A percentile compares a stretch with the other conserved stretches of the same genome.
Conservation (phyloP, 164 flowering plant species). For the Euptelea pleiosperma region DNA sequence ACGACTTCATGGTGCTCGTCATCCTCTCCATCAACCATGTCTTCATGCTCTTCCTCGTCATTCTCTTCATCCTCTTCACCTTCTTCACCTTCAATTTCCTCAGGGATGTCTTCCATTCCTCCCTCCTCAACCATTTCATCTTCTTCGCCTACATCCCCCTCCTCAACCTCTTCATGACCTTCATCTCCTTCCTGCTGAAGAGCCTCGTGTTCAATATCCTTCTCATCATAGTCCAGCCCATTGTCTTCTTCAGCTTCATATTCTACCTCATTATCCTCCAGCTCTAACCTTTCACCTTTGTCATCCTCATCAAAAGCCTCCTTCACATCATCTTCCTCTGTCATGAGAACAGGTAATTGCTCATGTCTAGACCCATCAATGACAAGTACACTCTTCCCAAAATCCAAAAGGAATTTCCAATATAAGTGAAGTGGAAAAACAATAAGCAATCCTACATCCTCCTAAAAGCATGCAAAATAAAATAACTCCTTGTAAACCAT, state of each 20-base stretch:
- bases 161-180: slow-evolving; percentile 49
- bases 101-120: slow-evolving; percentile 56
- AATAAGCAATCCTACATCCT: background rate
- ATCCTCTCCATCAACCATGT: slow-evolving; percentile 53
- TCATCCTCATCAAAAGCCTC: slow-evolving; percentile 68
- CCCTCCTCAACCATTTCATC: slow-evolving; percentile 53
- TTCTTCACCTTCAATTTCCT: slow-evolving; percentile 57
- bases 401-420: slow-evolving; percentile 4
- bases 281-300: slow-evolving; percentile 63
- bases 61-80: slow-evolving; percentile 55
- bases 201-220: slow-evolving; percentile 55
- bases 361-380: no score
- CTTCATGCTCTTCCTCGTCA: slow-evolving; percentile 40
- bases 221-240: slow-evolving; percentile 62
- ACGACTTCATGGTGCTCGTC: slow-evolving; percentile 82
- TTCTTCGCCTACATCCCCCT: slow-evolving; percentile 47
- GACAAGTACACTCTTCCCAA: background rate
- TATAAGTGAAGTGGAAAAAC: background rate
- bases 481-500: background rate
- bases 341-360: slow-evolving; percentile 22
- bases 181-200: slow-evolving; percentile 53
- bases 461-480: background rate
- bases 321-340: slow-evolving; percentile 63
- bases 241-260: slow-evolving; percentile 63
- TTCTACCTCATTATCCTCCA: slow-evolving; percentile 83